Evolutionary conservation across 768 basidiomycete genomes (phyloP), one percentile per base, ranked within the genome.

Genomic region (Pleurotus cornucopiae): DNA sequence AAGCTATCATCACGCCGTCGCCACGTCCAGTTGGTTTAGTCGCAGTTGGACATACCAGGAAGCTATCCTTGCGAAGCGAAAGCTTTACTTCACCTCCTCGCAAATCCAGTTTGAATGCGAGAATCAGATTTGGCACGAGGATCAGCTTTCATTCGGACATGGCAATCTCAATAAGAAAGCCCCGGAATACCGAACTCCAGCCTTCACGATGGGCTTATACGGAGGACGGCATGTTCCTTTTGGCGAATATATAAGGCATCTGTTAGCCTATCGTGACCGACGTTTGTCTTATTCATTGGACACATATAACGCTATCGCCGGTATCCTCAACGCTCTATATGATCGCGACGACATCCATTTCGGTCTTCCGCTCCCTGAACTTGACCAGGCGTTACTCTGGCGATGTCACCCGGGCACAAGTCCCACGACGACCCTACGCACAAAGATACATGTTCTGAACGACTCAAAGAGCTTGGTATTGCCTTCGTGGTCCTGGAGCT

Each of bases 11-110:
- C 38, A 16, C 3, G 23, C 34, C 9, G 14, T 21, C 4, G 20
- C 20, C 14, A 12, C 7, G 5, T 25, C 25, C 6, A 9, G 20
- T 11, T 52, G 51, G 51, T 52, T 25, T n/a, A 52, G 14, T 38
- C 34, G 51, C 9, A 39, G 51, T n/a, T 52, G 51, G 51, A 52
- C 51, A 4, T 52, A 52, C 14, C 51, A 52, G 23, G 51, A 52
- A 39, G 51, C 37, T n/a, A 30, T 52, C 37, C 51, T 52, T 5
- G 20, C 51, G 16, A 40, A 9, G 13, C 51, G 51, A 20, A 52
- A 52, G 51, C n/a, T 52, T 9, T 52, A 52, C 13, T 52, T 52
- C 26, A 20, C 30, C 23, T 25, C 38, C 7, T 39, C n/a, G 18
- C 51, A 52, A n/a, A 18, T 52, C 39, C 13, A 14, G 9, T 52